Conservation (phyloP, 176 grass and related monocot genomes). For the Zizania latifolia region DNA sequence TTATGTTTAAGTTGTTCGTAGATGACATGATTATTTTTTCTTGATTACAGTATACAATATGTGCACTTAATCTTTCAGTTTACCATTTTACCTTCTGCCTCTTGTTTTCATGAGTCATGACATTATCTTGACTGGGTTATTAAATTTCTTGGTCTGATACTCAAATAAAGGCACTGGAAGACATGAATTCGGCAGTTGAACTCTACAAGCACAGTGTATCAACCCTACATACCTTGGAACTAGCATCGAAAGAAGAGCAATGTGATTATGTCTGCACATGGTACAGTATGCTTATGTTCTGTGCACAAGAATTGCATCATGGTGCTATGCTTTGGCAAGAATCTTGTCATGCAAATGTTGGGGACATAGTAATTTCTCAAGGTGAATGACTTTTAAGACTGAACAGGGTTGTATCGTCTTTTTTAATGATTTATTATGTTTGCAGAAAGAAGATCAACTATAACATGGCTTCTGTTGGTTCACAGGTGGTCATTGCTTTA, state of each 20-base stretch:
- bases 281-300: conserved; percentile 40
- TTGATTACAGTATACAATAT: background rate
- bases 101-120: background rate
- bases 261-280: conserved; percentile 44
- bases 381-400: too few relatives aligned
- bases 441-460: conserved; percentile 1
- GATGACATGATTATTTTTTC: background rate
- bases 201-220: conserved; percentile 48
- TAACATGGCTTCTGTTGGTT: background rate
- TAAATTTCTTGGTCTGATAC: conserved; percentile 1
- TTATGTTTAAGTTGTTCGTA: background rate
- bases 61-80: background rate
- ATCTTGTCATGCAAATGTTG: conserved; percentile 28
- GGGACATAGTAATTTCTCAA: conserved; percentile 34
- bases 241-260: conserved; percentile 54
- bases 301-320: conserved; percentile 55
- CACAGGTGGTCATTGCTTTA: conserved; percentile 43
- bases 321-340: conserved; percentile 48
- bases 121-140: conserved; percentile 6
- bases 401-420: background rate
- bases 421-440: background rate
- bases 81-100: background rate
- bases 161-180: conserved; percentile 34
- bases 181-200: conserved; percentile 32
- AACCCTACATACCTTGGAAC: conserved; percentile 25